phyloP scores from a whole-genome alignment of 2,329 filamentous ascomycete genomes.

The Clonostachys sp. region DNA sequence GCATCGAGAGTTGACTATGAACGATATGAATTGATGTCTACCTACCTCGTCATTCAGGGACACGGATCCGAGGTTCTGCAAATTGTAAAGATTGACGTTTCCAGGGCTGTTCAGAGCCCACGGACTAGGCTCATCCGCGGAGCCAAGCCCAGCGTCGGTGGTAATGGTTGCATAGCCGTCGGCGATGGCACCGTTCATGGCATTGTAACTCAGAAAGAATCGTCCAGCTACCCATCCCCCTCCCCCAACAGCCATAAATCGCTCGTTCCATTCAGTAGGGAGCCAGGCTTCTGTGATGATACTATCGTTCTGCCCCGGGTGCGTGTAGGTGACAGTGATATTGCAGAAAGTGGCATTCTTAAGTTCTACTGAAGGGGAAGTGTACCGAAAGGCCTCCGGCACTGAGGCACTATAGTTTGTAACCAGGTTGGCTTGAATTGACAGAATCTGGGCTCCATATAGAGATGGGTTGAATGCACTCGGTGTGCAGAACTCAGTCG shows the following conservation, averaged over 20 bases:
- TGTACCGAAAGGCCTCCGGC: too few relatives aligned
- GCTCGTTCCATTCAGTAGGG: constrained; percentile 18
- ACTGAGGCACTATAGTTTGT: constrained; percentile 18
- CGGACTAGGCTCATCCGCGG: constrained; percentile 2
- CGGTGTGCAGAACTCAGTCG: too few relatives aligned
- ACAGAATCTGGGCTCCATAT: constrained; percentile 5
- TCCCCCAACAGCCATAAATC: constrained; percentile 20
- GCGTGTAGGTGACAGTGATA: constrained; percentile 7
- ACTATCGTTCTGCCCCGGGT: constrained; percentile 1
- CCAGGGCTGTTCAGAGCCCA: constrained; percentile 6
- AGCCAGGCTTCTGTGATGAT: constrained; percentile 12
- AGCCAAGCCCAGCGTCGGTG: constrained; percentile 6
- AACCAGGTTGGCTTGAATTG: constrained; percentile 24
- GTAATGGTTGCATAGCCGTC: constrained; percentile 9
- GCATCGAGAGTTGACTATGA: background rate
- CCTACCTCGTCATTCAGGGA: constrained; percentile 6
- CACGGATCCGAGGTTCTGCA: constrained; percentile 15
- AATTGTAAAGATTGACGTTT: constrained; percentile 12
- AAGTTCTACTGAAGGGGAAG: constrained; percentile 16
- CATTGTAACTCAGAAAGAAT: background rate
- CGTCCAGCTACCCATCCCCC: constrained; percentile 17
- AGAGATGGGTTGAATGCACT: background rate
- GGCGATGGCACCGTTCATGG: constrained; percentile 7
- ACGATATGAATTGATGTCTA: too few relatives aligned
- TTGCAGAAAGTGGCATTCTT: constrained; percentile 22